Percentiles rank a stretch among this genome's conserved stretches.
phyloP scores from a whole-genome alignment of 2,329 filamentous ascomycete species.

The Herpotrichia juniperi region DNA sequence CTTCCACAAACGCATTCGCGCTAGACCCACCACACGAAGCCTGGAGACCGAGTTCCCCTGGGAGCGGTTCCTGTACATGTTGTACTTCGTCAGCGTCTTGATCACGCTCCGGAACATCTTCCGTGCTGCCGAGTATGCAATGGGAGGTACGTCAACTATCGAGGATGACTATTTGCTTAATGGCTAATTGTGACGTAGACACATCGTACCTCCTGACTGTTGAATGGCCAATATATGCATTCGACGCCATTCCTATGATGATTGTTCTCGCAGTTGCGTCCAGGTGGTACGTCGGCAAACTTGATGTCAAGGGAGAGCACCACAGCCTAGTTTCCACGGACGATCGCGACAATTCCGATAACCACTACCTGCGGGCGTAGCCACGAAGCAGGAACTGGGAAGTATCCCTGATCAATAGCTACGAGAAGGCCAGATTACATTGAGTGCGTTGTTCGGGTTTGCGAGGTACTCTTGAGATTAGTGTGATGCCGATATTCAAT shows the following conservation, averaged over 20 bases:
- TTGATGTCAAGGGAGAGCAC: background rate
- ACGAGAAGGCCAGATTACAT: background rate
- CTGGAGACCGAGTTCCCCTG: conserved; percentile 28
- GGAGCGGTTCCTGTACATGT: conserved; percentile 36
- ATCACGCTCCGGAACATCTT: conserved; percentile 55
- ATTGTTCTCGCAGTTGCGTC: conserved; percentile 6
- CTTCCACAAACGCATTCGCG: conserved; percentile 48
- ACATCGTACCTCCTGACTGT: conserved; percentile 55
- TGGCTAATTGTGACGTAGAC: background rate
- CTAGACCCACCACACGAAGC: conserved; percentile 24
- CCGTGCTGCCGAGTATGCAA: conserved; percentile 52
- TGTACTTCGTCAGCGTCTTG: conserved; percentile 45
- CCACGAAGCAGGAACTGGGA: background rate
- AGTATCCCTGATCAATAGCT: background rate
- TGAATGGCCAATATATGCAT: conserved; percentile 59
- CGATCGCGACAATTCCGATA: background rate
- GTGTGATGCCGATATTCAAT: no score
- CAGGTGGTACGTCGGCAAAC: conserved; percentile 8
- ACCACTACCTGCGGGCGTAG: background rate
- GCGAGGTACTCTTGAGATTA: no score
- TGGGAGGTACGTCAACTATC: conserved; percentile 8
- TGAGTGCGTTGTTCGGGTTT: no score
- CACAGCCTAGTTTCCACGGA: background rate
- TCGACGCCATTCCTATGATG: conserved; percentile 55
- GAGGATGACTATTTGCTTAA: background rate